Conservation (phyloP, 495 filamentous ascomycete species). For the Penicillium psychrofluorescens region DNA sequence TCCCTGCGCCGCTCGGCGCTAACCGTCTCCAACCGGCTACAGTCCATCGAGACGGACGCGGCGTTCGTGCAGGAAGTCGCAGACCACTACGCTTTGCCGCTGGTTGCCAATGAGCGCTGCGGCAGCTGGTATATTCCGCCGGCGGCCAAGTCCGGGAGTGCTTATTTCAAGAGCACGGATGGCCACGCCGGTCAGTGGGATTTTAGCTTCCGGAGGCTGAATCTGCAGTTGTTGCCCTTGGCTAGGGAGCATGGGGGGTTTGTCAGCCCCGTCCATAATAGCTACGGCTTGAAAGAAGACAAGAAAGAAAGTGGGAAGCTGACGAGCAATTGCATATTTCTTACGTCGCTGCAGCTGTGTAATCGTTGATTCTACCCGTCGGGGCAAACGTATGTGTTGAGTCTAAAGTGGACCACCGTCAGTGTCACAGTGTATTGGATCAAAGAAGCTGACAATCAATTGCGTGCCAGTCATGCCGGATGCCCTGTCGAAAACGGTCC, state of each 20-base stretch:
- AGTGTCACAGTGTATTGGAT: slow-evolving; percentile 1
- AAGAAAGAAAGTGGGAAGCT: too few species aligned
- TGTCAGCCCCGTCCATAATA: slow-evolving; percentile 6
- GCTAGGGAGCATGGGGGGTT: slow-evolving; percentile 59
- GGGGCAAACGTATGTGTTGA: slow-evolving; percentile 66
- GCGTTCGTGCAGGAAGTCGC: slow-evolving; percentile 54
- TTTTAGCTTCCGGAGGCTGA: slow-evolving; percentile 78
- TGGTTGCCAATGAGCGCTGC: slow-evolving; percentile 90
- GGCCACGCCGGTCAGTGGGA: slow-evolving; percentile 86
- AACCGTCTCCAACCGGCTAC: slow-evolving; percentile 70
- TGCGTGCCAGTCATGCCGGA: slow-evolving; percentile 68
- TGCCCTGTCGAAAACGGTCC: slow-evolving; percentile 85
- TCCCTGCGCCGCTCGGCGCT: slow-evolving; percentile 66
- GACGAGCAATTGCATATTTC: too few species aligned
- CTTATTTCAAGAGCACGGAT: slow-evolving; percentile 97
- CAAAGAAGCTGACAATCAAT: slow-evolving; percentile 8
- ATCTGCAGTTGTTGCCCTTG: slow-evolving; percentile 66
- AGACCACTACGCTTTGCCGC: slow-evolving; percentile 51
- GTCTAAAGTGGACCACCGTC: background rate
- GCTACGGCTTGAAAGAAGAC: too few species aligned
- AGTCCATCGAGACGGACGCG: slow-evolving; percentile 63
- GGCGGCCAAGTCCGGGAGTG: slow-evolving; percentile 55
- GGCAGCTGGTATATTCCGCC: slow-evolving; percentile 92
- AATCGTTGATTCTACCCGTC: slow-evolving; percentile 89
- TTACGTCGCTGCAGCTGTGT: slow-evolving; percentile 56